phyloP scores from a whole-genome alignment of 345 rosid species.

The Murraya koenigii region DNA sequence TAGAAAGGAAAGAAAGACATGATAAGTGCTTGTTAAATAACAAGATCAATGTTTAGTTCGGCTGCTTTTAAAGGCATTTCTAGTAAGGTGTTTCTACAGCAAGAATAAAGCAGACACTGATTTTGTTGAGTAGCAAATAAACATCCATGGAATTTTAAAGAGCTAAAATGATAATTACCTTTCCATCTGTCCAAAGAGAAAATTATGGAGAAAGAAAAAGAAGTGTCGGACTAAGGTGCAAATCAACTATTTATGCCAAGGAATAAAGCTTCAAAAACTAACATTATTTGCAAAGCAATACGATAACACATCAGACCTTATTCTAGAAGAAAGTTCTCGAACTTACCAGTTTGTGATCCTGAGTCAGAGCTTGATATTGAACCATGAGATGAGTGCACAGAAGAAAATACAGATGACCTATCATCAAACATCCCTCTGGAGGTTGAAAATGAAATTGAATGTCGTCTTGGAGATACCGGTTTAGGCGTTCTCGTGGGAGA shows the following conservation, averaged over 20 bases:
- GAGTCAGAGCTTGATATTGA: constrained; percentile 53
- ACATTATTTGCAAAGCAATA: background rate
- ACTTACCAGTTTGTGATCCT: constrained; percentile 64
- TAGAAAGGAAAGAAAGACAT: background rate
- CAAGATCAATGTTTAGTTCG: background rate
- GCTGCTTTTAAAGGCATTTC: background rate
- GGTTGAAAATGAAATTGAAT: constrained; percentile 72
- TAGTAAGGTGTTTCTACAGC: background rate
- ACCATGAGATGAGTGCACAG: constrained; percentile 28
- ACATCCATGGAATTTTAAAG: background rate
- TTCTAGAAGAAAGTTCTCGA: background rate
- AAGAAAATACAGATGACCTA: constrained; percentile 55
- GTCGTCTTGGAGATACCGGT: constrained; percentile 76
- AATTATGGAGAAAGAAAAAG: background rate
- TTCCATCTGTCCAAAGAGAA: background rate
- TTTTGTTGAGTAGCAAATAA: background rate
- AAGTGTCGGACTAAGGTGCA: background rate
- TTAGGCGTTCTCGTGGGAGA: constrained; percentile 76
- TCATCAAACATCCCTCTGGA: constrained; percentile 74
- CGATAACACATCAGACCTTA: background rate
- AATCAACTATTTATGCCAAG: background rate
- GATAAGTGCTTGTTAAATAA: background rate
- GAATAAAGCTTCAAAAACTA: background rate
- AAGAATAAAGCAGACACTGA: background rate
- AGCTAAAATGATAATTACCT: background rate